Evolutionary conservation across 768 basidiomycete genomes (phyloP).

Genomic region (Lenzites betulinus): DNA sequence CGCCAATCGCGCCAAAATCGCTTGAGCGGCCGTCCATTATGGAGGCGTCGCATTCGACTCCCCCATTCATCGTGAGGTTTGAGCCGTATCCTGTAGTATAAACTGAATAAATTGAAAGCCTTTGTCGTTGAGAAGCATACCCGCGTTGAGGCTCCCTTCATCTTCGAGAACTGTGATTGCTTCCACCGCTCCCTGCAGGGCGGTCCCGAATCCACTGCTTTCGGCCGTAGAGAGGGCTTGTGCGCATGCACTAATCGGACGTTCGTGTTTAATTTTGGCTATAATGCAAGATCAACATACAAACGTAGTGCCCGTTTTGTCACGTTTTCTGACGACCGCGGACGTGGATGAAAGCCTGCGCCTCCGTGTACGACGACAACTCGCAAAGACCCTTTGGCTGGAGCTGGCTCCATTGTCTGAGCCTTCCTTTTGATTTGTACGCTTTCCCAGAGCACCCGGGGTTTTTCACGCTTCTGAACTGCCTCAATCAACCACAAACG

Average conservation of each 20-base stretch:
- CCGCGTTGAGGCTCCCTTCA: conserved; percentile 70
- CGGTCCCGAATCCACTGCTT: conserved; percentile 26
- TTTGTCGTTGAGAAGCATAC: conserved; percentile 34
- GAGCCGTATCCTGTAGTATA: conserved; percentile 63
- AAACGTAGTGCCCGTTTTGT: conserved; percentile 53
- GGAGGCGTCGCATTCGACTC: conserved; percentile 82
- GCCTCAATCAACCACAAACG: no score
- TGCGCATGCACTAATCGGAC: conserved; percentile 50
- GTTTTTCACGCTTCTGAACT: no score
- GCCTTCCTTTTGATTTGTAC: not conserved
- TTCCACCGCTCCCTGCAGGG: conserved; percentile 50
- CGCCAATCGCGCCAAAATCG: conserved; percentile 75
- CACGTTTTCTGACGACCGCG: conserved; percentile 45
- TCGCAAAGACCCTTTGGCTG: conserved; percentile 4
- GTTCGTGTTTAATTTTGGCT: no score
- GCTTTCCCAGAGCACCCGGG: not conserved
- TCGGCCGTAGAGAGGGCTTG: conserved; percentile 38
- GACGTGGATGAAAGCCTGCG: conserved; percentile 61
- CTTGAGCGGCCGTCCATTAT: conserved; percentile 56
- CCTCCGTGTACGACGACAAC: conserved; percentile 74
- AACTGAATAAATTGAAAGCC: not conserved
- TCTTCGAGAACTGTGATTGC: conserved; percentile 67
- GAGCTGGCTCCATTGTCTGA: not conserved
- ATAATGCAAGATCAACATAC: no score
- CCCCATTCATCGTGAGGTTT: conserved; percentile 72